Percentiles rank a stretch among this genome's conserved stretches.
Conservation (phyloP, 305 asterid species). For the Fraxinus latifolia region DNA sequence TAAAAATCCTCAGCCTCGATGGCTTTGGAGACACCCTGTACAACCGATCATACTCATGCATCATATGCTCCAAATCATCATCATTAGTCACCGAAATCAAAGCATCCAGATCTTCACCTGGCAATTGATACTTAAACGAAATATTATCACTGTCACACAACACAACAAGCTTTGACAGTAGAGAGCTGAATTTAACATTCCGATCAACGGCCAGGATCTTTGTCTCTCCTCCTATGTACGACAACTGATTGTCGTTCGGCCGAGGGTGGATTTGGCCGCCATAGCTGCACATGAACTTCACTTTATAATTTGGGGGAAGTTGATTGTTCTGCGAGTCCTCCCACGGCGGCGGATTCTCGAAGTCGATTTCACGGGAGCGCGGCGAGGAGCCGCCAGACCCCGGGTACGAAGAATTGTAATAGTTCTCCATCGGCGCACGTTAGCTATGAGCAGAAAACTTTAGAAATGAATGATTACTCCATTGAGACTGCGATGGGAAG, state of each 20-base stretch:
- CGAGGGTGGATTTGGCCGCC: slow-evolving; percentile 64
- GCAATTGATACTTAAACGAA: slow-evolving; percentile 83
- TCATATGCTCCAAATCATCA: slow-evolving; percentile 92
- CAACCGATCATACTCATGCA: slow-evolving; percentile 82
- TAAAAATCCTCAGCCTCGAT: slow-evolving; percentile 68
- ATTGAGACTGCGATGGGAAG: background rate
- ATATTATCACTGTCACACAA: slow-evolving; percentile 55
- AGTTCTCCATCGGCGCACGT: slow-evolving; percentile 62
- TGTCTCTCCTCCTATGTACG: slow-evolving; percentile 62
- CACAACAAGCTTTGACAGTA: slow-evolving; percentile 38
- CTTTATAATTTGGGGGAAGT: slow-evolving; percentile 40
- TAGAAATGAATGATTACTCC: background rate
- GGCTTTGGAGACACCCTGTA: slow-evolving; percentile 68
- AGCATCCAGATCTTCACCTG: slow-evolving; percentile 96
- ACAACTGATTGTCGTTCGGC: slow-evolving; percentile 55
- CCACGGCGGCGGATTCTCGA: slow-evolving; percentile 79
- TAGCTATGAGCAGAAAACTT: slow-evolving; percentile 13
- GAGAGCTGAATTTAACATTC: slow-evolving; percentile 32
- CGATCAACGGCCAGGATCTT: slow-evolving; percentile 61
- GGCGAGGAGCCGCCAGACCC: slow-evolving; percentile 94
- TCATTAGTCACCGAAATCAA: slow-evolving; percentile 80
- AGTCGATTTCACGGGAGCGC: slow-evolving; percentile 81
- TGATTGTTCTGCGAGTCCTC: slow-evolving; percentile 59
- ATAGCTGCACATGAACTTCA: slow-evolving; percentile 62
- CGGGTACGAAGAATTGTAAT: slow-evolving; percentile 69